Evolutionary conservation across 2,329 filamentous ascomycete genomes (phyloP), one percentile per base, ranked within the genome.

Genomic region (Lecanoromycetidae sp.): DNA sequence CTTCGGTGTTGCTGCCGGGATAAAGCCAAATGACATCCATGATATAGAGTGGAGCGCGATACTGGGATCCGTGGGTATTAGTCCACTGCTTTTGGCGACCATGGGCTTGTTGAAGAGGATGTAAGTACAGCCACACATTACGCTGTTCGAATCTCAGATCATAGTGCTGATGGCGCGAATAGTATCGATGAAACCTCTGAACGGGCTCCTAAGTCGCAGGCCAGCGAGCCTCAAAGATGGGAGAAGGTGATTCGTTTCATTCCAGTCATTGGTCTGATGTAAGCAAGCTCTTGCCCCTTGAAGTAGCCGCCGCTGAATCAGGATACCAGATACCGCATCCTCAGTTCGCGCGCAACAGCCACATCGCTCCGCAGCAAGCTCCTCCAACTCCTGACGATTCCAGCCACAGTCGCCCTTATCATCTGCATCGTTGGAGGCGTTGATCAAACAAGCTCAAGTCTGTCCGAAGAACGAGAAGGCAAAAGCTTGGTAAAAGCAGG

Each of bases 391-490:
- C 48, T 58, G 2, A 55, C 58, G 26, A 30, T 59, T 1, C 60
- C 57, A 4, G 56, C 52, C 9, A 54, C 51, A 12, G 55, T 60
- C 23, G 60, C 53, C 2, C 46, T 61, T 6, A 56, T 57, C 20
- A 54, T 62, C n/a, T 57, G 55, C 32, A 57, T 62, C 29, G 44
- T 57, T 19, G 60, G 59, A 13, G 60, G 58, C n/a, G 56, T 35
- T 2, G 52, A 57, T 25, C 39, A 54, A 15, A 48, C 49, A 9
- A 48, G 46, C 29, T 35, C 50, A 8, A 45, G 53, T 6, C 17
- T 49, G 7, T 54, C 54, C 5, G 41, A 55, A 13, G 38, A 57
- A n/a, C 43, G 52, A 29, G 41, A 47, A 2, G 53, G 56, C 4
- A 50, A 55, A 25, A 56, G 48, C 10, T 35, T 56, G 35, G 54